Evolutionary conservation across 345 rosid genomes (phyloP).

Genomic region (Barbarea vulgaris): DNA sequence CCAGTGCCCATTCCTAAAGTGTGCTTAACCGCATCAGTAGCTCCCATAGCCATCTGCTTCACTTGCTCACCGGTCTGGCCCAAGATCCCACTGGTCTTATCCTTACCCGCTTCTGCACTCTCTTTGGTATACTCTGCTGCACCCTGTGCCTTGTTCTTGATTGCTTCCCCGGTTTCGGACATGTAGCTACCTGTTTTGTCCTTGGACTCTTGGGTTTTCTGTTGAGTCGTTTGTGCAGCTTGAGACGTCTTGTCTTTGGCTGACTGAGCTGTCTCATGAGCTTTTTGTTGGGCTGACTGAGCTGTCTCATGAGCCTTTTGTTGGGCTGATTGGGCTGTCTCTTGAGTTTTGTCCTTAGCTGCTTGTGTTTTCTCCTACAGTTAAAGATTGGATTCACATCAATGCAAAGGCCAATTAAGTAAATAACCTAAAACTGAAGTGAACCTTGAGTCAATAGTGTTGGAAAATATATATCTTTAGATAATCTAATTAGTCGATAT

Average conservation of each 20-base stretch:
- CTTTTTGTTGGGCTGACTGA: constrained; percentile 30
- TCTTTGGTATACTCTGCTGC: constrained; percentile 37
- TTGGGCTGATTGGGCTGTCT: constrained; percentile 29
- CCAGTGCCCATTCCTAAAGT: constrained; percentile 49
- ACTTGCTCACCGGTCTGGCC: constrained; percentile 58
- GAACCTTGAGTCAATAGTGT: not conserved
- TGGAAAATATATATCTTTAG: not conserved
- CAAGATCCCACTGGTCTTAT: constrained; percentile 47
- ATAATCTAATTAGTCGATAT: not conserved
- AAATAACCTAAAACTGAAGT: not conserved
- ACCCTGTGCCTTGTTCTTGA: constrained; percentile 38
- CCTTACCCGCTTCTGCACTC: constrained; percentile 45
- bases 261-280: constrained; percentile 29
- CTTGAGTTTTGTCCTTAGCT: constrained; percentile 37
- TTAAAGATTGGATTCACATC: not conserved
- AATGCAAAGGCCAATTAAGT: not conserved
- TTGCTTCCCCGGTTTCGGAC: constrained; percentile 33
- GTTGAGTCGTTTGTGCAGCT: constrained; percentile 36
- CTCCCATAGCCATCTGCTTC: constrained; percentile 55
- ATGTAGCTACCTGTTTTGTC: constrained; percentile 40
- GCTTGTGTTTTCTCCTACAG: constrained; percentile 46
- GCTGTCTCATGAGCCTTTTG: constrained; percentile 35
- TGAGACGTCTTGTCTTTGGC: constrained; percentile 36
- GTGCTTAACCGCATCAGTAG: constrained; percentile 55
- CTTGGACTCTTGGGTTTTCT: constrained; percentile 31